Percentiles rank a stretch among this genome's conserved stretches.
Evolutionary conservation across 306 rosid genomes (phyloP).

Genomic region (Cucumis hystrix): DNA sequence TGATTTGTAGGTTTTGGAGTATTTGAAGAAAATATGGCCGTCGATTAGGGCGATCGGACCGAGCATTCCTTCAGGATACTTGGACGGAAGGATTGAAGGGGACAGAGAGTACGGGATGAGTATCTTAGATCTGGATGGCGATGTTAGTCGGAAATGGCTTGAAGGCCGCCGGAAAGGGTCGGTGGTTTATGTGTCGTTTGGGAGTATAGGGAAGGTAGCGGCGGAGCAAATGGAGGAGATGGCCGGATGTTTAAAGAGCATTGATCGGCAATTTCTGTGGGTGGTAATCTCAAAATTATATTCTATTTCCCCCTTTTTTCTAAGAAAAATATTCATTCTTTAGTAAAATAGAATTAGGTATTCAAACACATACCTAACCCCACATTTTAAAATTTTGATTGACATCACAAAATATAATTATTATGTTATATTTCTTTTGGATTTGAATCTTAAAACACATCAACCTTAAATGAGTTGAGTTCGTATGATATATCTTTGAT

Average conservation of each 20-base stretch:
- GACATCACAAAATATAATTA: no score
- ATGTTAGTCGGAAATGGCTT: constrained; percentile 8
- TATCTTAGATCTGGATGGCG: background rate
- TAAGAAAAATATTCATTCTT: no score
- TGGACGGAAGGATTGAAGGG: constrained; percentile 1
- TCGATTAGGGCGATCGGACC: constrained; percentile 11
- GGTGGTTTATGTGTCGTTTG: constrained; percentile 18
- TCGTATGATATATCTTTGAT: no score
- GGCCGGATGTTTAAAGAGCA: constrained; percentile 2
- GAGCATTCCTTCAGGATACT: constrained; percentile 14
- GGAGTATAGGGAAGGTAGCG: constrained; percentile 3
- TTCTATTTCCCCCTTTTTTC: background rate
- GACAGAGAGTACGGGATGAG: constrained; percentile 7
- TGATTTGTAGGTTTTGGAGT: background rate
- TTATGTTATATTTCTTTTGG: no score
- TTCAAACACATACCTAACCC: no score
- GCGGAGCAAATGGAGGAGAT: constrained; percentile 16
- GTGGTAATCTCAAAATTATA: background rate
- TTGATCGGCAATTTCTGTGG: constrained; percentile 8
- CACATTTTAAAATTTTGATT: no score
- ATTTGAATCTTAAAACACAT: no score
- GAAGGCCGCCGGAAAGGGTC: constrained; percentile 2
- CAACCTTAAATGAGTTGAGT: no score
- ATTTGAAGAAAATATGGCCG: constrained; percentile 7
- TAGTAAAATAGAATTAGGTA: no score